Evolutionary conservation across 345 rosid genomes (phyloP).

Genomic region (Carallia pectinifolia): DNA sequence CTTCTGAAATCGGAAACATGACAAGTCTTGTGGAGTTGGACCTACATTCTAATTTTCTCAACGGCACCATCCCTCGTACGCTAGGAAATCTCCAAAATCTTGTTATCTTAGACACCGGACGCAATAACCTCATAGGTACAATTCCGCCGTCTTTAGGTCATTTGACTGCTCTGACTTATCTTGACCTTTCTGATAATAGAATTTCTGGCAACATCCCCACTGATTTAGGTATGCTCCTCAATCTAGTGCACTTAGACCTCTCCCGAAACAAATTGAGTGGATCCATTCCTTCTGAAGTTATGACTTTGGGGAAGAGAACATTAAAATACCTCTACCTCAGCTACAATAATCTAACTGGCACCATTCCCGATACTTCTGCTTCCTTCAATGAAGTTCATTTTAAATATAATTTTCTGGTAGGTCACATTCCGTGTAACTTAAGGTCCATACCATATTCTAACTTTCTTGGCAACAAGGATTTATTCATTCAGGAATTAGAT

Average conservation of each 20-base stretch:
- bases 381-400: too few relatives aligned
- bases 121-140: not conserved
- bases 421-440: not conserved
- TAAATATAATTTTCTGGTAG: not conserved
- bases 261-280: not conserved
- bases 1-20: too few relatives aligned
- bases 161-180: too few relatives aligned
- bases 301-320: too few relatives aligned
- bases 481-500: not conserved
- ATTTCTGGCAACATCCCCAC: not conserved
- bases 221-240: not conserved
- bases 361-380: not conserved
- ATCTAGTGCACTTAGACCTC: not conserved
- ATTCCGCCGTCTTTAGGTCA: not conserved
- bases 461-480: not conserved
- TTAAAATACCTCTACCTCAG: not conserved
- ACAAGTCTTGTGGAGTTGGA: too few relatives aligned
- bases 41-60: too few relatives aligned
- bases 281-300: not conserved
- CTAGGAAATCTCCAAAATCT: too few relatives aligned
- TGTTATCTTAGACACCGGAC: too few relatives aligned
- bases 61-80: too few relatives aligned
- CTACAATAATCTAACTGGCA: slow-evolving; percentile 2
- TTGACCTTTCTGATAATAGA: too few relatives aligned
- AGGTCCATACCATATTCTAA: not conserved